These are phyloP conservation scores for Solanum dulcamara DNA, from an alignment of 257 asterid genomes.

Conservation along the genomic window DNA sequence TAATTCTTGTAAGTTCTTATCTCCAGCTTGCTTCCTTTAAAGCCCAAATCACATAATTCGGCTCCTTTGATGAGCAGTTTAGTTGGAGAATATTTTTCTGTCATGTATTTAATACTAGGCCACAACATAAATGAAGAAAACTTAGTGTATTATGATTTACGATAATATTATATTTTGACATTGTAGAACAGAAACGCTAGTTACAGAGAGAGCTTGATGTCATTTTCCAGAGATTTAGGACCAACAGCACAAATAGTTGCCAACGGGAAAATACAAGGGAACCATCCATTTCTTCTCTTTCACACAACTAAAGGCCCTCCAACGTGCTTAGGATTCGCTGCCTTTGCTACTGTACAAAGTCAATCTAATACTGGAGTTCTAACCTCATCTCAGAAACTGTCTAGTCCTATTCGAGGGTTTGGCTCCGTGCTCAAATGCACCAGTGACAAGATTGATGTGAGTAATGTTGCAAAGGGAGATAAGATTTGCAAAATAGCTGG, in stretches of 20 bases:
- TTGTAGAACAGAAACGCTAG: slow-evolving; percentile 23
- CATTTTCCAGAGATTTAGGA: slow-evolving; percentile 52
- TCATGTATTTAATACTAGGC: not conserved
- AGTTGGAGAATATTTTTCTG: not conserved
- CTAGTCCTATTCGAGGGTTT: slow-evolving; percentile 1
- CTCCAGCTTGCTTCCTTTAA: not conserved
- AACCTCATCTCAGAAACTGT: not conserved
- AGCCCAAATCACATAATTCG: not conserved
- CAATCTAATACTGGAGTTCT: slow-evolving; percentile 6
- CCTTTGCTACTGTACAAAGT: slow-evolving; percentile 2
- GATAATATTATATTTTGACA: not conserved
- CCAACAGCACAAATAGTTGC: slow-evolving; percentile 58
- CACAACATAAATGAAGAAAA: not conserved
- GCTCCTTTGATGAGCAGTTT: not conserved
- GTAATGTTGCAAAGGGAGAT: slow-evolving; percentile 7
- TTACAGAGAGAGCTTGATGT: slow-evolving; percentile 54
- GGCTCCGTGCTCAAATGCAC: slow-evolving; percentile 7
- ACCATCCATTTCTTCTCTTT: not conserved
- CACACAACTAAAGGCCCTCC: not conserved
- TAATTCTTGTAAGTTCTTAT: slow-evolving; percentile 26
- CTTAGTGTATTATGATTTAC: not conserved
- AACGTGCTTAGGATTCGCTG: slow-evolving; percentile 1
- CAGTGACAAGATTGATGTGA: slow-evolving; percentile 6
- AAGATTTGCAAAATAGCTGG: not conserved
- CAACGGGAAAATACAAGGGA: slow-evolving; percentile 25